phyloP scores from a whole-genome alignment of 345 rosid genomes.

The Populus euphratica region DNA sequence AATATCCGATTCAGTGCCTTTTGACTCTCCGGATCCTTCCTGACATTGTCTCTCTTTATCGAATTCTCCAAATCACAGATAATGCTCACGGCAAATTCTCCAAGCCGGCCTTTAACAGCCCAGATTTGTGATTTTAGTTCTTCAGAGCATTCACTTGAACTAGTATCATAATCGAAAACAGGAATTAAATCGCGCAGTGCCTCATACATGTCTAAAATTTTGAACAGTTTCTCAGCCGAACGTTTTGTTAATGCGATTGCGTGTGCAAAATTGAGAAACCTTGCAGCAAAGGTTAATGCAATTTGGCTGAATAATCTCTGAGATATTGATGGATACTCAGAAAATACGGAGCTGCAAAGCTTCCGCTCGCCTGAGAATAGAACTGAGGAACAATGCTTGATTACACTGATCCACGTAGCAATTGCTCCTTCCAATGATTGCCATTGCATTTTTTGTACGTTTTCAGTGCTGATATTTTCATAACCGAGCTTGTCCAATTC shows the following conservation, averaged over 20 bases:
- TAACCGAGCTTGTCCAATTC: constrained; percentile 52
- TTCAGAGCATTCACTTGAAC: constrained; percentile 15
- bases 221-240: constrained; percentile 75
- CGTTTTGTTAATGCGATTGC: constrained; percentile 67
- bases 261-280: constrained; percentile 65
- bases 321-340: constrained; percentile 31
- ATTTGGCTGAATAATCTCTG: constrained; percentile 47
- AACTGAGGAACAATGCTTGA: constrained; percentile 46
- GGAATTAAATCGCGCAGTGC: constrained; percentile 49
- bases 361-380: constrained; percentile 56
- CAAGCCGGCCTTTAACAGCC: constrained; percentile 45
- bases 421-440: constrained; percentile 69
- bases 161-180: background rate
- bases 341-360: constrained; percentile 47
- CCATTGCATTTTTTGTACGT: constrained; percentile 76
- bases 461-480: constrained; percentile 71
- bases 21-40: constrained; percentile 45
- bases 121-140: constrained; percentile 47
- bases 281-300: constrained; percentile 44
- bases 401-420: constrained; percentile 54
- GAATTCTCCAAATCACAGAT: constrained; percentile 72
- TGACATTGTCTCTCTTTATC: constrained; percentile 60
- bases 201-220: constrained; percentile 75
- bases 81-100: constrained; percentile 62
- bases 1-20: background rate